Conservation (phyloP, 2,329 filamentous ascomycete genomes). For the Fusarium phyllophilum region DNA sequence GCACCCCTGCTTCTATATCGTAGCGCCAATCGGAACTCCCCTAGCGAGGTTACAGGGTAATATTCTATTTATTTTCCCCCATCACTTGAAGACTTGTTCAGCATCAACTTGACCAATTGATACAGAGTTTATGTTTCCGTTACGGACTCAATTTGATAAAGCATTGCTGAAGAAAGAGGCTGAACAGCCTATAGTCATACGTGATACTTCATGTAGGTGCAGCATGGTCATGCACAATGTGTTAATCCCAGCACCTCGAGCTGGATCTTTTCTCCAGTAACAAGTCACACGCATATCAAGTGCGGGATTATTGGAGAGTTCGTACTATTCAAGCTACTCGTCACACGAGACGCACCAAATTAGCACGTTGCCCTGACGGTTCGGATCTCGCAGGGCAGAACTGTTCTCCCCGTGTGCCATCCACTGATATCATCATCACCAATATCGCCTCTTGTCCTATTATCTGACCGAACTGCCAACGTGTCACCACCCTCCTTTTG, state of each 20-base stretch:
- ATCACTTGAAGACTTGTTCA: background rate
- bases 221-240: conserved; percentile 6
- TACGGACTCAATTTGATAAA: background rate
- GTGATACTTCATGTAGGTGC: background rate
- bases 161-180: rapidly evolving
- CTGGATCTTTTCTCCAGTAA: background rate
- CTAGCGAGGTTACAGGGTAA: conserved; percentile 17
- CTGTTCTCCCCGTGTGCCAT: conserved; percentile 1
- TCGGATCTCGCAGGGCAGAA: conserved; percentile 37
- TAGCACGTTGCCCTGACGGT: background rate
- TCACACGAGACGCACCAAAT: conserved; percentile 13
- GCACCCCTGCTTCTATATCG: background rate
- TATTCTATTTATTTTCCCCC: background rate
- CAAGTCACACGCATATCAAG: conserved; percentile 14
- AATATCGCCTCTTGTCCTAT: background rate
- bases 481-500: background rate
- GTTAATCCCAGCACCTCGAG: conserved; percentile 1
- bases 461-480: background rate
- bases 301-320: conserved; percentile 36
- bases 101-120: background rate
- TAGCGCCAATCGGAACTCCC: conserved; percentile 26
- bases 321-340: conserved; percentile 12
- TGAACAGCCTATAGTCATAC: rapidly evolving
- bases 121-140: background rate
- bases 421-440: background rate